phyloP scores from a whole-genome alignment of 345 rosid species.

The Aurinia saxatilis region DNA sequence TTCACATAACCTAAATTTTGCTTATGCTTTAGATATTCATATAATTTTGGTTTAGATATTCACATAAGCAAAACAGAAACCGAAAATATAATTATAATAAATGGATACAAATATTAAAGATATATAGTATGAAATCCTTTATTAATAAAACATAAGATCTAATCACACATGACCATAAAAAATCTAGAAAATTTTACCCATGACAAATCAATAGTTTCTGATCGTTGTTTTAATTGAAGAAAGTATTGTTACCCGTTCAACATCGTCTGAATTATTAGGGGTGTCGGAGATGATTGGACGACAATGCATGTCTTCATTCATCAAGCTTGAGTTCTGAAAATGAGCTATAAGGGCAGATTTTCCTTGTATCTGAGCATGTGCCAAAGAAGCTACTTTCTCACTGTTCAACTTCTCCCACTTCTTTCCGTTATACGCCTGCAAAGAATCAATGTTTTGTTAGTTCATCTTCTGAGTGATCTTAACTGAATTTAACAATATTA shows the following conservation, averaged over 20 bases:
- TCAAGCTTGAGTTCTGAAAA: constrained; percentile 83
- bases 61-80: too few relatives aligned
- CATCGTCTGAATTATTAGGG: constrained; percentile 37
- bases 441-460: background rate
- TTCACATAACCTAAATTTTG: too few relatives aligned
- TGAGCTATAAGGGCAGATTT: constrained; percentile 74
- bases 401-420: constrained; percentile 94
- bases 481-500: background rate
- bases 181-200: too few relatives aligned
- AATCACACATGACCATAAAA: too few relatives aligned
- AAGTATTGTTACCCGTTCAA: constrained; percentile 35
- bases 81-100: too few relatives aligned
- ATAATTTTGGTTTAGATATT: too few relatives aligned
- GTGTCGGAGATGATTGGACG: constrained; percentile 76
- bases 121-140: too few relatives aligned
- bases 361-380: constrained; percentile 81
- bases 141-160: too few relatives aligned
- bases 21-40: too few relatives aligned
- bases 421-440: constrained; percentile 75
- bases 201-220: too few relatives aligned
- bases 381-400: constrained; percentile 83
- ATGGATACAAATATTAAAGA: too few relatives aligned
- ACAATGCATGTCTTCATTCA: constrained; percentile 79
- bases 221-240: too few relatives aligned
- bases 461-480: background rate